Evolutionary conservation across 495 filamentous ascomycete species (phyloP).

Genomic region (Bacidia gigantensis): DNA sequence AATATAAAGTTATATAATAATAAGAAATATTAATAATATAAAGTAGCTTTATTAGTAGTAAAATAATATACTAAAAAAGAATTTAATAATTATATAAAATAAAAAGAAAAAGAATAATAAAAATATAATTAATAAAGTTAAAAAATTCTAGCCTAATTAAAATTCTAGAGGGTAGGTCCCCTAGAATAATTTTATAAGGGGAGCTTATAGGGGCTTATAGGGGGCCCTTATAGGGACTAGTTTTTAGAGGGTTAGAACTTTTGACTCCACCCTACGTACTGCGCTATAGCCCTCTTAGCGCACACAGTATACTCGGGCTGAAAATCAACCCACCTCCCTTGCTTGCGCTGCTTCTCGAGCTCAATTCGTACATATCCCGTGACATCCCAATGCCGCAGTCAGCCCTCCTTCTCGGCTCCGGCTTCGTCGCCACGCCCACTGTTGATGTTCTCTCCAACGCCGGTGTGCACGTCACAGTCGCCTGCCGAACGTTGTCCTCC

Average conservation of each 20-base stretch:
- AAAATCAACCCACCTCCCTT: too few species aligned
- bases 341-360: too few species aligned
- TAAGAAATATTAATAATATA: constrained; percentile 1
- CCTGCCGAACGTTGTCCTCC: constrained; percentile 69
- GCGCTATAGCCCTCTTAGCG: too few species aligned
- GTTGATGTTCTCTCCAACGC: constrained; percentile 63
- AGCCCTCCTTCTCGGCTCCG: constrained; percentile 6
- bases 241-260: too few species aligned
- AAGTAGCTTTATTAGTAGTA: background rate
- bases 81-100: background rate
- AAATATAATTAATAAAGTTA: constrained; percentile 5
- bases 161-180: background rate
- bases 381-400: too few species aligned
- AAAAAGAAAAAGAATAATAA: background rate
- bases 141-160: background rate
- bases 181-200: background rate
- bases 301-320: too few species aligned
- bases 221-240: too few species aligned
- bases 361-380: too few species aligned
- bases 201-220: background rate
- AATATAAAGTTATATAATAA: too few species aligned
- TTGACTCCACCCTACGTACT: too few species aligned
- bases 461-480: constrained; percentile 70
- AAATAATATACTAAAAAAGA: background rate
- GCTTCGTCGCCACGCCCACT: constrained; percentile 56